phyloP scores from a whole-genome alignment of 73 alveolate species.

The Tetrahymena borealis region DNA sequence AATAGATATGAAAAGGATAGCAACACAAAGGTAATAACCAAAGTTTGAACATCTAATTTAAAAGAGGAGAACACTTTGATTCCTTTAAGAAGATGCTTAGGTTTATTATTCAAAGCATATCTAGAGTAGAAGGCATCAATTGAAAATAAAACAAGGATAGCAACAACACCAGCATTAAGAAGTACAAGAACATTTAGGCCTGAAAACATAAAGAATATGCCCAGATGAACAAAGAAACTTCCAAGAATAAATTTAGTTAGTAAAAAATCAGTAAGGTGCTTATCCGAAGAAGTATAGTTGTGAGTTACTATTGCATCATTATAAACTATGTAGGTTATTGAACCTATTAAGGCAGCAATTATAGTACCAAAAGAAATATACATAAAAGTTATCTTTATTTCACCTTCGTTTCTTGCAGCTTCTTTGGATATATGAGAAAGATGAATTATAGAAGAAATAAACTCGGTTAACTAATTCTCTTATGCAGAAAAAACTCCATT shows the following conservation, averaged over 20 bases:
- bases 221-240: background rate
- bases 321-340: background rate
- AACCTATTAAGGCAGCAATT: background rate
- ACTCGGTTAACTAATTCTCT: background rate
- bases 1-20: background rate
- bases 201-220: background rate
- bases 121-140: background rate
- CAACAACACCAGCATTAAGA: background rate
- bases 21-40: background rate
- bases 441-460: background rate
- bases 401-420: background rate
- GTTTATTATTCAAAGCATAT: background rate
- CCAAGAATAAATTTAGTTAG: background rate
- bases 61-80: background rate
- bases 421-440: background rate
- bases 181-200: background rate
- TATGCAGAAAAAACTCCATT: background rate
- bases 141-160: background rate
- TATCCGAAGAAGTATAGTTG: background rate
- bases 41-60: background rate
- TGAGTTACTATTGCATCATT: background rate
- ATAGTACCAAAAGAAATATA: background rate
- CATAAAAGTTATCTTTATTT: background rate
- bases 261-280: background rate
- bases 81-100: background rate